A percentile compares a stretch with the other conserved stretches of the same genome.
phyloP scores from a whole-genome alignment of 148 eudicot species.

The Rheum nobile region DNA sequence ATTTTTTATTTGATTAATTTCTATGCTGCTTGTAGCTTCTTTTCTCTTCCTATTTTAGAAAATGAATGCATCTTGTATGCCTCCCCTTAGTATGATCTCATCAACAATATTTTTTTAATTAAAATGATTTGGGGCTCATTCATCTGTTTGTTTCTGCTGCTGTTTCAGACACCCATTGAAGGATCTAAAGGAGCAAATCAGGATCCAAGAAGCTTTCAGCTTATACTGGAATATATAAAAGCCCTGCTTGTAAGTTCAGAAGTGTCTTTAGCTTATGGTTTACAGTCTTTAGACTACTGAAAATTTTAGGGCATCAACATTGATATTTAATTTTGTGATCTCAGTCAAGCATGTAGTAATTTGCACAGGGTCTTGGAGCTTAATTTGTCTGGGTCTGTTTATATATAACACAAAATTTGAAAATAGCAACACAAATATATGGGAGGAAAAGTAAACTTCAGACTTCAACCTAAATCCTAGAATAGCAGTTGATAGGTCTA shows the following conservation, averaged over 20 bases:
- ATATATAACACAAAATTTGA: too few species aligned
- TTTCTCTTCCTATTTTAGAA: neutral
- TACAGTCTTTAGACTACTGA: neutral
- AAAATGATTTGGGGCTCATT: neutral
- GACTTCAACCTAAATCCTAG: too few species aligned
- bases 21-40: neutral
- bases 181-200: constrained; percentile 51
- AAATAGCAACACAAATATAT: too few species aligned
- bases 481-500: neutral
- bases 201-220: constrained; percentile 78
- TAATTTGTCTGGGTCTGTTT: too few species aligned
- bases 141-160: neutral
- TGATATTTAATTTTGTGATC: neutral
- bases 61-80: neutral
- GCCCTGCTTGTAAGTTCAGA: constrained; percentile 73
- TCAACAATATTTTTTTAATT: neutral
- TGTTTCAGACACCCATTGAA: constrained; percentile 62
- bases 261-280: neutral
- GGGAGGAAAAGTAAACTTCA: too few species aligned
- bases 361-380: too few species aligned
- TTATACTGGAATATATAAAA: constrained; percentile 79
- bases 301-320: neutral
- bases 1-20: neutral
- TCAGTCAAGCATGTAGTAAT: too few species aligned
- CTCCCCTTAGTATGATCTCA: neutral